Conservation (phyloP, 31 red algal species). For the Asparagopsis taxiformis region DNA sequence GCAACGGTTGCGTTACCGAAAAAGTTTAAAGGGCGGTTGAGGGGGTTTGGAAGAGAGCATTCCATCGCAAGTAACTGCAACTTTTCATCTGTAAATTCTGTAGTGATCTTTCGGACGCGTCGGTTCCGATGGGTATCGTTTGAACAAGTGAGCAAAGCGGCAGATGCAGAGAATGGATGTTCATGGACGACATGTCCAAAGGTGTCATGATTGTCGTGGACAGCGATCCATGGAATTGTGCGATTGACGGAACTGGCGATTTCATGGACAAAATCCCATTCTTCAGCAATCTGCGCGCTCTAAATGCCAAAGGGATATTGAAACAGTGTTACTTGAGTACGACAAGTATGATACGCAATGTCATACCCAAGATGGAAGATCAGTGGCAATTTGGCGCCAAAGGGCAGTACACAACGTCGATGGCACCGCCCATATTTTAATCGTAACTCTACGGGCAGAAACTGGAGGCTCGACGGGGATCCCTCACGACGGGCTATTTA, state of each 20-base stretch:
- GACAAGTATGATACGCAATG: no score
- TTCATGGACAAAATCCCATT: conserved; percentile 25
- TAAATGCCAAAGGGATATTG: conserved; percentile 14
- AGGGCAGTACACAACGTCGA: no score
- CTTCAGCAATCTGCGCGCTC: conserved; percentile 32
- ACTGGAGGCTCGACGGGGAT: no score
- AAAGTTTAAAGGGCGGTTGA: conserved; percentile 55
- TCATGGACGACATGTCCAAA: conserved; percentile 19
- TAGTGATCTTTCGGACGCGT: neutral
- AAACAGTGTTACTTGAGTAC: no score
- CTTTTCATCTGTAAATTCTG: neutral
- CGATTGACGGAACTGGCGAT: conserved; percentile 15
- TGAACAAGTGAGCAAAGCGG: neutral
- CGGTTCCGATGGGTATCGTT: neutral
- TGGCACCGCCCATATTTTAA: no score
- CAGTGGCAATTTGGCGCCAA: no score
- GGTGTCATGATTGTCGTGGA: conserved; percentile 51
- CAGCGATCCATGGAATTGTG: conserved; percentile 35
- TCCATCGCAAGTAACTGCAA: conserved; percentile 20
- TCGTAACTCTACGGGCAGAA: no score
- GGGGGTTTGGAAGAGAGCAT: conserved; percentile 25
- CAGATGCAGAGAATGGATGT: neutral
- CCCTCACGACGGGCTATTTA: no score
- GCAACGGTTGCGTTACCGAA: conserved; percentile 37
- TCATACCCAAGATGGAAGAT: no score